Conservation (phyloP, 805 yeast species). For the Clavispora fructus region DNA sequence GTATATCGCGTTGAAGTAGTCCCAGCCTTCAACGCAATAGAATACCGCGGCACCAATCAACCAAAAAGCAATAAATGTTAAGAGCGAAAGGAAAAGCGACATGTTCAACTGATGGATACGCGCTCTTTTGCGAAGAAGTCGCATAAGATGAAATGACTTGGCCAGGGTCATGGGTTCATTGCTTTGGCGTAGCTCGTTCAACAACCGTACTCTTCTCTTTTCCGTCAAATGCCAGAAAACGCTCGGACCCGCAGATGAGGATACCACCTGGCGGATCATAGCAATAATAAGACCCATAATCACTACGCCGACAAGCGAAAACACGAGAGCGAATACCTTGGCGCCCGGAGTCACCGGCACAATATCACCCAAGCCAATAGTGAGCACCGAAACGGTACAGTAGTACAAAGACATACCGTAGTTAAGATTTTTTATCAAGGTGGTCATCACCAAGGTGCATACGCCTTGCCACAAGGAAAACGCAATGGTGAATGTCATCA, state of each 20-base stretch:
- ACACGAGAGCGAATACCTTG: slow-evolving; percentile 54
- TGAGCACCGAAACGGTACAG: slow-evolving; percentile 66
- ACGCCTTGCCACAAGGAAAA: slow-evolving; percentile 65
- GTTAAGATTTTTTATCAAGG: slow-evolving; percentile 27
- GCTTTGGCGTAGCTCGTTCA: slow-evolving; percentile 17
- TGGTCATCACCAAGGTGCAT: slow-evolving; percentile 50
- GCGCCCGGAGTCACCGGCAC: slow-evolving; percentile 50
- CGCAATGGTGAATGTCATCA: slow-evolving; percentile 66
- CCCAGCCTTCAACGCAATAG: slow-evolving; percentile 60
- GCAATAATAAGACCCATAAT: slow-evolving; percentile 70
- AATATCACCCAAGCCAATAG: slow-evolving; percentile 79
- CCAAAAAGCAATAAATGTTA: slow-evolving; percentile 56
- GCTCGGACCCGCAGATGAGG: slow-evolving; percentile 57
- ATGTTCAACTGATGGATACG: slow-evolving; percentile 30
- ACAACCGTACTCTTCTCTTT: slow-evolving; percentile 33
- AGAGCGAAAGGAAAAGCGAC: slow-evolving; percentile 36
- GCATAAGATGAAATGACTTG: slow-evolving; percentile 54
- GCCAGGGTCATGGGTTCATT: slow-evolving; percentile 26
- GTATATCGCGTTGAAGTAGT: slow-evolving; percentile 66
- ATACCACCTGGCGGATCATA: slow-evolving; percentile 60
- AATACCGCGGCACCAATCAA: slow-evolving; percentile 69
- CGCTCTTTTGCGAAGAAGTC: slow-evolving; percentile 43
- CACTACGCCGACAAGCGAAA: slow-evolving; percentile 66
- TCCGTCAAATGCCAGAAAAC: slow-evolving; percentile 65
- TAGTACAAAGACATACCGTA: slow-evolving; percentile 71